Conservation (phyloP, 768 basidiomycete species). For the Tephrocybe sp. region DNA sequence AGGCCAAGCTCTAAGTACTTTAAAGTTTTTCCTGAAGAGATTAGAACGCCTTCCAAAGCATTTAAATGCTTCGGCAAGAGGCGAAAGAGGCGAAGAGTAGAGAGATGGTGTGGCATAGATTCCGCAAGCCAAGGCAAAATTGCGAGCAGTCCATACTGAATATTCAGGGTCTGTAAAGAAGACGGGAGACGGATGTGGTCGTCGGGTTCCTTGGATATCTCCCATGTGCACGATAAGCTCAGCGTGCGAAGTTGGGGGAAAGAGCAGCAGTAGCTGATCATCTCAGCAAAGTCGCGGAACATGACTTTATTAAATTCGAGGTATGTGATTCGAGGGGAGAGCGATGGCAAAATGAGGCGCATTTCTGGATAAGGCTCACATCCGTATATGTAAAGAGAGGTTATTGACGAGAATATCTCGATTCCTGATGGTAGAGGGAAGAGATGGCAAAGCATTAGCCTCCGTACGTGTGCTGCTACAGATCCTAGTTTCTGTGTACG, state of each 20-base stretch:
- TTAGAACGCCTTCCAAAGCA: background rate
- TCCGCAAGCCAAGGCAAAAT: constrained; percentile 2
- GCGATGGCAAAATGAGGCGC: background rate
- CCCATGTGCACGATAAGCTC: constrained; percentile 7
- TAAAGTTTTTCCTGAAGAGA: background rate
- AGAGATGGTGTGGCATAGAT: background rate
- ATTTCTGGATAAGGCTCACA: background rate
- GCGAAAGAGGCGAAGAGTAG: constrained; percentile 5
- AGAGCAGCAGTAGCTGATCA: background rate
- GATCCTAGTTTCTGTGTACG: background rate
- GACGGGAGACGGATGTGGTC: background rate
- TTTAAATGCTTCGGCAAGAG: background rate
- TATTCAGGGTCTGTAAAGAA: background rate
- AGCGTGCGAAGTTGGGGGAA: background rate
- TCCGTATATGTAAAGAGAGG: background rate
- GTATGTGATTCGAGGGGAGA: background rate
- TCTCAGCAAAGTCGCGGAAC: background rate
- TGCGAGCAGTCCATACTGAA: background rate
- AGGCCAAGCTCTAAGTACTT: constrained; percentile 4
- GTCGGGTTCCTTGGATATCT: background rate
- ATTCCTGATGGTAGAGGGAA: background rate
- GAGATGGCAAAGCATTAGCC: constrained; percentile 6
- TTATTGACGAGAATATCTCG: constrained; percentile 5
- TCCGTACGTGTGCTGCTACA: background rate
- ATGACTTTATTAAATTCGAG: background rate